phyloP scores from a whole-genome alignment of 1,284 basidiomycete genomes.

The Athelia sp. region DNA sequence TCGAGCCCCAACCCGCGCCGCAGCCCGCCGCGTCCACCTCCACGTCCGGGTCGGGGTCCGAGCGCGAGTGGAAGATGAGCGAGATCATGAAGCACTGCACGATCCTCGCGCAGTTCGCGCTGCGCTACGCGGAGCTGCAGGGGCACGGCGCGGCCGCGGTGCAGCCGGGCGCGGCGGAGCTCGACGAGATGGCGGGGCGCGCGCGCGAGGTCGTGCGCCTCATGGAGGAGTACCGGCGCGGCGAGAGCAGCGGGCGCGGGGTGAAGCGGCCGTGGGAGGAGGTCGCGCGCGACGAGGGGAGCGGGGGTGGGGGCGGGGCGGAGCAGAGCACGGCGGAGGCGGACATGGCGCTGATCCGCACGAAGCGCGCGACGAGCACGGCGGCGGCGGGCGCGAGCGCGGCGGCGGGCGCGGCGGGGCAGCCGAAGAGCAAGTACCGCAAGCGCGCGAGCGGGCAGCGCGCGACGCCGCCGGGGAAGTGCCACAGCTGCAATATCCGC shows the following conservation, averaged over 20 bases:
- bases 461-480: slow-evolving; percentile 76
- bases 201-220: slow-evolving; percentile 61
- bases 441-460: slow-evolving; percentile 73
- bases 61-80: slow-evolving; percentile 13
- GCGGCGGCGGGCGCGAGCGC: slow-evolving; percentile 32
- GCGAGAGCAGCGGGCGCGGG: slow-evolving; percentile 15
- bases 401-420: slow-evolving; percentile 35
- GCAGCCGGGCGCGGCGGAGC: slow-evolving; percentile 49
- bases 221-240: slow-evolving; percentile 51
- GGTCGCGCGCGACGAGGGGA: slow-evolving; percentile 36
- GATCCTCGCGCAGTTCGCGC: slow-evolving; percentile 57
- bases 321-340: too few relatives aligned
- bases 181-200: slow-evolving; percentile 61
- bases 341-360: slow-evolving; percentile 21
- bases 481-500: slow-evolving; percentile 77
- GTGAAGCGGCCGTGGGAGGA: slow-evolving; percentile 80
- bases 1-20: slow-evolving; percentile 29
- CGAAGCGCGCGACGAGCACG: slow-evolving; percentile 61
- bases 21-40: slow-evolving; percentile 8
- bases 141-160: too few relatives aligned
- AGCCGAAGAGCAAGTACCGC: slow-evolving; percentile 72
- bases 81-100: slow-evolving; percentile 61
- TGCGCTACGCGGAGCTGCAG: slow-evolving; percentile 54
- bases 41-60: slow-evolving; percentile 5
- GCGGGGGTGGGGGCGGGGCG: slow-evolving; percentile 1